phyloP scores from a whole-genome alignment of 2,329 filamentous ascomycete genomes.

The Xylaria sp. region DNA sequence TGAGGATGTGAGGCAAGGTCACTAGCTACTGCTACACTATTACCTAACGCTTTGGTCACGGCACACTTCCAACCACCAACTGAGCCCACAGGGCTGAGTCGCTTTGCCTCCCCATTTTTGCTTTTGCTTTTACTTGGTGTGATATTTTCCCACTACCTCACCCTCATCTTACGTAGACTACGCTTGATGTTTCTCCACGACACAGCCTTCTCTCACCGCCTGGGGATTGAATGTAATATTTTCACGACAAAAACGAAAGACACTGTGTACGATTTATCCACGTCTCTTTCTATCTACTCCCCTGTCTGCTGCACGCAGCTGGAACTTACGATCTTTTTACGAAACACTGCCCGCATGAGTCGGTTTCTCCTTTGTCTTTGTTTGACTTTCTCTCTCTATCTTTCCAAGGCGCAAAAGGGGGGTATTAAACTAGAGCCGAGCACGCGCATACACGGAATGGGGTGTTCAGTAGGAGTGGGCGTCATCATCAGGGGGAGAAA shows the following conservation, averaged over 20 bases:
- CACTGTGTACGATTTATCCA: constrained; percentile 15
- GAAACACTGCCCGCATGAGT: not conserved
- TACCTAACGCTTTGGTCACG: not conserved
- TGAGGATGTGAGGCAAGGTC: constrained; percentile 32
- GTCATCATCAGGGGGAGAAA: not conserved
- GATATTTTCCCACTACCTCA: not conserved
- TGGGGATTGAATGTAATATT: constrained; percentile 6
- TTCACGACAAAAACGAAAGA: constrained; percentile 18
- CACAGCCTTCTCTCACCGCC: not conserved
- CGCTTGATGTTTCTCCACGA: constrained; percentile 33
- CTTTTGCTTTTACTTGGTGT: not conserved
- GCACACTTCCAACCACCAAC: not conserved
- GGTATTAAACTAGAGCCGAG: not conserved
- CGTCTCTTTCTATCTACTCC: not conserved
- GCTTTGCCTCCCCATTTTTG: not conserved
- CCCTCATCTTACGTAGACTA: constrained; percentile 12
- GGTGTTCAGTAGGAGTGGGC: not conserved
- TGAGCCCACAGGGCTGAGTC: not conserved
- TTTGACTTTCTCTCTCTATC: not conserved
- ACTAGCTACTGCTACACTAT: not conserved
- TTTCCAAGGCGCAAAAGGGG: not conserved
- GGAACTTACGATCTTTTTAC: constrained; percentile 1
- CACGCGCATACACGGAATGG: constrained; percentile 2
- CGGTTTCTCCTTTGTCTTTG: not conserved
- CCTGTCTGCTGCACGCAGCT: not conserved